Evolutionary conservation across 306 rosid genomes (phyloP).

Genomic region (Lathyrus tuberosus): DNA sequence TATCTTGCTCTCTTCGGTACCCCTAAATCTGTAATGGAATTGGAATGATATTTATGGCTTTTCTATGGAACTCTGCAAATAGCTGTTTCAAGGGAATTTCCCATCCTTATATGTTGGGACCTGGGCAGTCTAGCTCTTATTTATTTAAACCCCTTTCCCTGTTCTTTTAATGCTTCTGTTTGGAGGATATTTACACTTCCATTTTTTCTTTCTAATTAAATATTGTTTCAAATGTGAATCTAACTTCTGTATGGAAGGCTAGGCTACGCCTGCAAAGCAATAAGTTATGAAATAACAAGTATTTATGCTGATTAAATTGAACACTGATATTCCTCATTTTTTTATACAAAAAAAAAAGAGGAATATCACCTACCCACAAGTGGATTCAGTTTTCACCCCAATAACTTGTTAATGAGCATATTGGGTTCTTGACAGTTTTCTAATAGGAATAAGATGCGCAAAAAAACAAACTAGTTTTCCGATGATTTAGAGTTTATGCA

Average conservation of each 20-base stretch:
- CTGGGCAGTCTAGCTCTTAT: constrained; percentile 1
- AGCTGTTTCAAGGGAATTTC: background rate
- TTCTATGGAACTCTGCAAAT: background rate
- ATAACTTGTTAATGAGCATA: constrained; percentile 17
- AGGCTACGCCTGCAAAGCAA: background rate
- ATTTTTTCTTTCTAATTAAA: background rate
- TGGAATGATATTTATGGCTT: constrained; percentile 12
- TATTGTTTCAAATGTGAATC: constrained; percentile 6
- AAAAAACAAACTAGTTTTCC: constrained; percentile 2
- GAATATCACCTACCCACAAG: background rate
- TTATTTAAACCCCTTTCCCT: background rate
- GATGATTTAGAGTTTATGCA: background rate
- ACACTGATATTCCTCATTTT: constrained; percentile 10
- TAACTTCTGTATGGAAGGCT: background rate
- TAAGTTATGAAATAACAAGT: constrained; percentile 11
- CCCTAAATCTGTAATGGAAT: constrained; percentile 11
- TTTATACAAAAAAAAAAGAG: too few relatives aligned
- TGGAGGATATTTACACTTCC: background rate
- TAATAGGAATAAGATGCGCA: constrained; percentile 6
- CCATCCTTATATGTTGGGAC: background rate
- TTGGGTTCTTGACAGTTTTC: constrained; percentile 9
- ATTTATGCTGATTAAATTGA: constrained; percentile 11
- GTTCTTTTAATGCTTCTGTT: constrained; percentile 2
- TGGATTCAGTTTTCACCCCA: background rate
- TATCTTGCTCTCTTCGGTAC: constrained; percentile 1